Percentiles rank a stretch among this genome's conserved stretches.
Conservation (phyloP, 2,329 filamentous ascomycete genomes). For the Diaporthe citri region DNA sequence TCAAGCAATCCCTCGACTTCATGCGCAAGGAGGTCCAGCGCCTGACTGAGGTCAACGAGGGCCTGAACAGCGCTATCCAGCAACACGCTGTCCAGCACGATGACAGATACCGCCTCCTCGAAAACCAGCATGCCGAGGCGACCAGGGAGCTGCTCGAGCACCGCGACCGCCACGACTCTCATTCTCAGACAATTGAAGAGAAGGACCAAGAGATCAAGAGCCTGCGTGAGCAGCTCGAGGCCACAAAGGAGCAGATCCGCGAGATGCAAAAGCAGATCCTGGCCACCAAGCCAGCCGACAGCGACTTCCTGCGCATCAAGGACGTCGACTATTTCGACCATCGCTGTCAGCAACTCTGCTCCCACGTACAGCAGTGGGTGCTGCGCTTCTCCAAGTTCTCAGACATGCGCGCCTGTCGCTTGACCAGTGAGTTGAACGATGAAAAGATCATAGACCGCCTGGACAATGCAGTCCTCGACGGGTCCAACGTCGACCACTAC, state of each 20-base stretch:
- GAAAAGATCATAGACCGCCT: slow-evolving; percentile 95
- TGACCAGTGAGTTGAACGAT: slow-evolving; percentile 86
- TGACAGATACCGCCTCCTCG: slow-evolving; percentile 76
- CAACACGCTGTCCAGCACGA: slow-evolving; percentile 82
- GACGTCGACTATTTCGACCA: slow-evolving; percentile 97
- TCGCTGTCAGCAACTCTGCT: slow-evolving; percentile 93
- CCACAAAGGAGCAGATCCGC: slow-evolving; percentile 73
- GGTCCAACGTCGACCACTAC: slow-evolving; percentile 90
- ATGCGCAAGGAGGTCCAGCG: slow-evolving; percentile 85
- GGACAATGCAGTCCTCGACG: slow-evolving; percentile 94
- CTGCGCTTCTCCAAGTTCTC: slow-evolving; percentile 98
- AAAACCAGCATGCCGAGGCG: slow-evolving; percentile 75
- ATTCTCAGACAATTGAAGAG: slow-evolving; percentile 72
- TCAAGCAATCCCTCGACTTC: slow-evolving; percentile 82
- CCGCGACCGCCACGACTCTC: slow-evolving; percentile 72
- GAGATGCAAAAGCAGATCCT: slow-evolving; percentile 71
- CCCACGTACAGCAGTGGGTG: slow-evolving; percentile 98
- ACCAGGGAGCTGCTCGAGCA: slow-evolving; percentile 77
- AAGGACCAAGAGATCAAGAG: slow-evolving; percentile 88
- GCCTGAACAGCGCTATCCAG: slow-evolving; percentile 81
- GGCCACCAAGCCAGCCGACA: slow-evolving; percentile 68
- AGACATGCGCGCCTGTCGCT: slow-evolving; percentile 87
- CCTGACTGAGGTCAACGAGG: slow-evolving; percentile 85
- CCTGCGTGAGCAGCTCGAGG: slow-evolving; percentile 82
- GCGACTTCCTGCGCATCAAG: slow-evolving; percentile 80